phyloP scores from a whole-genome alignment of 2,329 filamentous ascomycete genomes.

The Xylaria sp. region DNA sequence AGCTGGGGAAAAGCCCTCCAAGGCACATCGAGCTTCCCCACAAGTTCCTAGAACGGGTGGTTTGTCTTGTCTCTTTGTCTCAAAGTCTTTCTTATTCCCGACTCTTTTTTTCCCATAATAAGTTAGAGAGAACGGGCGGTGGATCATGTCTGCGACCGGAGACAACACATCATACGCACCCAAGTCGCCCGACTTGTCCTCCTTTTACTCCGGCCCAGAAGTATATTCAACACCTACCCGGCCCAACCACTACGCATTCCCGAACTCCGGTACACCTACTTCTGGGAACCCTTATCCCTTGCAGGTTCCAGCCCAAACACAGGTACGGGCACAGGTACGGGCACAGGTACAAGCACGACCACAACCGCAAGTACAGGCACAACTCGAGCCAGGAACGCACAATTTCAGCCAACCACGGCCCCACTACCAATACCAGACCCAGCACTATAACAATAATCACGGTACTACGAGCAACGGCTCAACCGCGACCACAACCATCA shows the following conservation, averaged over 20 bases:
- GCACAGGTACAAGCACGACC: constrained; percentile 18
- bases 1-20: constrained; percentile 22
- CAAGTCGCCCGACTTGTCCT: constrained; percentile 68
- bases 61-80: constrained; percentile 29
- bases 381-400: constrained; percentile 22
- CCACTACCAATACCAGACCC: constrained; percentile 39
- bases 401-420: constrained; percentile 36
- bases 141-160: constrained; percentile 57
- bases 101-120: constrained; percentile 27
- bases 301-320: constrained; percentile 37
- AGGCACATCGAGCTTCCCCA: constrained; percentile 25
- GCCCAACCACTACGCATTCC: constrained; percentile 34
- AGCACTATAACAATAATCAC: constrained; percentile 46
- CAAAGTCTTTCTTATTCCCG: constrained; percentile 30
- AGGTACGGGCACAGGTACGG: constrained; percentile 22
- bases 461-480: constrained; percentile 39
- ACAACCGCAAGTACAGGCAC: constrained; percentile 23
- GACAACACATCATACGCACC: constrained; percentile 62
- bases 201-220: constrained; percentile 57
- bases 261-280: constrained; percentile 39
- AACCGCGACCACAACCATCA: constrained; percentile 40
- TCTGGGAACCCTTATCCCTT: constrained; percentile 43
- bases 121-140: constrained; percentile 30
- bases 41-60: constrained; percentile 39
- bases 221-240: constrained; percentile 42